A percentile compares a stretch with the other conserved stretches of the same genome.
Conservation (phyloP, 2,329 filamentous ascomycete genomes). For the Aspergillus fischeri region DNA sequence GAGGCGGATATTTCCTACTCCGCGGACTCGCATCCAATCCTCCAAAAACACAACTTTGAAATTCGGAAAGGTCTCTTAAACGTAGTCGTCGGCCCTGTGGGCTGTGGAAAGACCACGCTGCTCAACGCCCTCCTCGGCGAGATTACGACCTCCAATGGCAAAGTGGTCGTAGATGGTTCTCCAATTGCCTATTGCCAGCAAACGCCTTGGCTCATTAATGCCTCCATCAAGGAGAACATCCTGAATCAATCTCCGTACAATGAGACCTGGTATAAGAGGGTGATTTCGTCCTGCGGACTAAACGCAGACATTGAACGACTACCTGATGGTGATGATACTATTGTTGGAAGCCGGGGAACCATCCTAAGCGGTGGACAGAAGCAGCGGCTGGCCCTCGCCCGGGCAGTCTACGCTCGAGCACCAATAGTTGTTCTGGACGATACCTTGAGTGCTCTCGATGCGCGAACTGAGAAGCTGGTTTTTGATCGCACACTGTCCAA, state of each 20-base stretch:
- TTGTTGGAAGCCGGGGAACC: background rate
- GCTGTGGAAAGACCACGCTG: constrained; percentile 48
- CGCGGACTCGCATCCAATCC: too few species aligned
- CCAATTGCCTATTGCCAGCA: constrained; percentile 45
- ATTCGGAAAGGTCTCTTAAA: too few species aligned
- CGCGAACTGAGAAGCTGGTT: constrained; percentile 1
- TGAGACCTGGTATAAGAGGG: background rate
- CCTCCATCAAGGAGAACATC: constrained; percentile 71
- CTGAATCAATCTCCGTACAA: constrained; percentile 18
- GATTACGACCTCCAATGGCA: constrained; percentile 66
- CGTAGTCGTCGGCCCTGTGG: constrained; percentile 42
- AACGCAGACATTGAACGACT: constrained; percentile 22
- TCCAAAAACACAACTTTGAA: too few species aligned
- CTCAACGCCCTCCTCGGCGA: constrained; percentile 83
- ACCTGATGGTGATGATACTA: constrained; percentile 15
- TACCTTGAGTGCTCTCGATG: constrained; percentile 30
- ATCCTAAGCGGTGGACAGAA: constrained; percentile 3
- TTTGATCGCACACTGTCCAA: constrained; percentile 2
- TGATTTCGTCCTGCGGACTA: constrained; percentile 17
- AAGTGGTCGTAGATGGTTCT: background rate
- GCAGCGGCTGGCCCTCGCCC: constrained; percentile 9
- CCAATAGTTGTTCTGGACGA: constrained; percentile 16
- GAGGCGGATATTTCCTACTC: too few species aligned
- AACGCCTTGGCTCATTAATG: constrained; percentile 77
- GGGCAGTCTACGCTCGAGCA: constrained; percentile 14